Percentiles rank a stretch among this genome's conserved stretches.
These are phyloP conservation scores for Phlebopus sp. DNA, from an alignment of 1,284 basidiomycete species.

Conservation along the genomic window DNA sequence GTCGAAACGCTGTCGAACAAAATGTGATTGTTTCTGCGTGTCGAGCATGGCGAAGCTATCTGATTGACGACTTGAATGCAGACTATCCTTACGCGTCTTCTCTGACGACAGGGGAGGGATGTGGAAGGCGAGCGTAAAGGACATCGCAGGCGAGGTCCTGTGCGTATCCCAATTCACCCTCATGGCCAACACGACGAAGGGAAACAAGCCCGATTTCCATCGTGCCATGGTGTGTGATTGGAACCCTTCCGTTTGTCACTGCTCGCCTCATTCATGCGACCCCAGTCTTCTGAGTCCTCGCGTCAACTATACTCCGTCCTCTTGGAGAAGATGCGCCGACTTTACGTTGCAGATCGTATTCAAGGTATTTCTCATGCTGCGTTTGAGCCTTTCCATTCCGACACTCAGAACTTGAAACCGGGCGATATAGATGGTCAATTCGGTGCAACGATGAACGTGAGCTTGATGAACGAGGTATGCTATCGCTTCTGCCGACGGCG, in stretches of 20 bases:
- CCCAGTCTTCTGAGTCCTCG: slow-evolving; percentile 64
- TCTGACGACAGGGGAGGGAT: slow-evolving; percentile 56
- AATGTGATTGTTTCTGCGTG: slow-evolving; percentile 47
- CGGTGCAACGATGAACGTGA: slow-evolving; percentile 92
- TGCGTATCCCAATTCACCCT: slow-evolving; percentile 93
- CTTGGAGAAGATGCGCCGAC: slow-evolving; percentile 59
- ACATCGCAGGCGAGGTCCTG: slow-evolving; percentile 81
- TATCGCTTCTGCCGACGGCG: neutral
- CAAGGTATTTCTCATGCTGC: slow-evolving; percentile 51
- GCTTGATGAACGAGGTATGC: slow-evolving; percentile 78
- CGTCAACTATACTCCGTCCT: slow-evolving; percentile 71
- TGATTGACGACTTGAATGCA: slow-evolving; percentile 26
- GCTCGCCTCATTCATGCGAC: neutral
- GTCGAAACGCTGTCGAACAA: slow-evolving; percentile 73
- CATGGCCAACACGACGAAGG: slow-evolving; percentile 83
- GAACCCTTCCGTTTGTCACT: neutral
- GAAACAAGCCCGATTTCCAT: slow-evolving; percentile 89
- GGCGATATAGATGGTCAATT: slow-evolving; percentile 73
- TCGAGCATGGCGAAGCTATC: too few relatives aligned
- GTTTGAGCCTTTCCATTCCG: neutral
- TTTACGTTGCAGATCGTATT: slow-evolving; percentile 73
- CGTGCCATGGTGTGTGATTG: slow-evolving; percentile 68
- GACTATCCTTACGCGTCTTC: slow-evolving; percentile 72
- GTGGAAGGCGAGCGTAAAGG: slow-evolving; percentile 85
- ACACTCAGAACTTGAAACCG: neutral